A percentile compares a stretch with the other conserved stretches of the same genome.
These are phyloP conservation scores for Penicillium crystallinum DNA, from an alignment of 495 filamentous ascomycete genomes.

Conservation along the genomic window DNA sequence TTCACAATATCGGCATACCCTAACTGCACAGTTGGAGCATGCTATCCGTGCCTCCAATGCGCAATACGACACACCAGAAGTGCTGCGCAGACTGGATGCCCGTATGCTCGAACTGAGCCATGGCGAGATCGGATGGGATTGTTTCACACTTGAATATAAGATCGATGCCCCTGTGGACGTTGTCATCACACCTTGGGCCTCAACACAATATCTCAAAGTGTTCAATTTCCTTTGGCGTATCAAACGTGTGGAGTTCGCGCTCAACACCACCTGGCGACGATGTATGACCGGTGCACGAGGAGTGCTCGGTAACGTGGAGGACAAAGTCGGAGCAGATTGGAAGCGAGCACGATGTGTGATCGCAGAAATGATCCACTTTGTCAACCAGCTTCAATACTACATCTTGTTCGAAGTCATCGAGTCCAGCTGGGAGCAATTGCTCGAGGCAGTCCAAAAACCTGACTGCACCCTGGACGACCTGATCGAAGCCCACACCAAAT, in stretches of 20 bases:
- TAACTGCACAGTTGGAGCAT: conserved; percentile 95
- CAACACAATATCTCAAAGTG: conserved; percentile 93
- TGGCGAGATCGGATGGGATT: conserved; percentile 98
- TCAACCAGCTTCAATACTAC: conserved; percentile 96
- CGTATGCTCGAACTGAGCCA: conserved; percentile 93
- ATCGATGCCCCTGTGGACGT: conserved; percentile 97
- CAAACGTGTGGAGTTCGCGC: conserved; percentile 93
- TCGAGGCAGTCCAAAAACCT: conserved; percentile 71
- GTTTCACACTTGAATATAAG: conserved; percentile 98
- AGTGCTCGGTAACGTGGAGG: conserved; percentile 76
- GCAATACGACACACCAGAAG: conserved; percentile 90
- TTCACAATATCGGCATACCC: conserved; percentile 87
- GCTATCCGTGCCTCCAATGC: conserved; percentile 96
- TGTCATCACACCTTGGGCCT: conserved; percentile 91
- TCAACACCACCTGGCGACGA: conserved; percentile 86
- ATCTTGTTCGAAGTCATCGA: conserved; percentile 99
- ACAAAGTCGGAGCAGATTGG: conserved; percentile 77
- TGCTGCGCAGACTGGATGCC: conserved; percentile 85
- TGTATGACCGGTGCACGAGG: conserved; percentile 94
- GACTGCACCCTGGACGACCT: conserved; percentile 91
- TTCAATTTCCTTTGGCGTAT: conserved; percentile 99
- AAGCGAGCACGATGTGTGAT: conserved; percentile 80
- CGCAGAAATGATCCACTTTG: conserved; percentile 98
- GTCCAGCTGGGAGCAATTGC: conserved; percentile 82
- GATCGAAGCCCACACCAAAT: conserved; percentile 83